Evolutionary conservation across 495 filamentous ascomycete genomes (phyloP), one percentile per base, ranked within the genome.

Genomic region (Xylaria castorea): DNA sequence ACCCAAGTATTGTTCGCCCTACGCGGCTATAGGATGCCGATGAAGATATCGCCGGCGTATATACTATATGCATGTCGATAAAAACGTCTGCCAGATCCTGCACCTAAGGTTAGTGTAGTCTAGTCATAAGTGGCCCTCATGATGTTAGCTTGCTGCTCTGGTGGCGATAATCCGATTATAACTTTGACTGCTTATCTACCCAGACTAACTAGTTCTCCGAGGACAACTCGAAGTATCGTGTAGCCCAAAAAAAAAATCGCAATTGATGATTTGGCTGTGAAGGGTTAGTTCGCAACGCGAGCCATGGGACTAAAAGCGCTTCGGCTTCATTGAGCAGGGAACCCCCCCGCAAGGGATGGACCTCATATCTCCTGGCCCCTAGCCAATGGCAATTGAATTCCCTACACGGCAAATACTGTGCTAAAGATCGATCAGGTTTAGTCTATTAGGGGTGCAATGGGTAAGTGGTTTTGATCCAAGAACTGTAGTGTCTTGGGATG

Each of bases 31-130:
- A 66, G 63, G 63, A 32, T 14, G 34, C 42, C 34, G 66, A 57
- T 22, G 50, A 55, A 42, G 50, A 44, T 68, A 42, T 55, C 66
- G 50, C 66, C 66, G 66, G 50, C 32, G 66, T 42, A 22, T 55
- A 65, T 65, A 60, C 61, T 60, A 46, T 22, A 71, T 71, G 69
- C 69, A 71, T 25, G 69, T 65, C 36, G 69, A 65, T 71, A 32
- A 65, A 71, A 71, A 18, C 46, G 60, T 57, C 38, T 34, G 61
- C 22, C 30, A 57, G 60, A 46, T 42, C 36, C 69, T 71, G 69
- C 60, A 64, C 34, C 48, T 40, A 58, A 25, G 36, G 32, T 22
- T 50, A 57, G 64, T 12, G 34, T 16, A 66, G 42, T n/a, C 6
- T 16, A 66, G 42, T n/a, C 6, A 48, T 58, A 58, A 36, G 57